phyloP scores from a whole-genome alignment of 441 rosid species.

The Adansonia grandidieri region DNA sequence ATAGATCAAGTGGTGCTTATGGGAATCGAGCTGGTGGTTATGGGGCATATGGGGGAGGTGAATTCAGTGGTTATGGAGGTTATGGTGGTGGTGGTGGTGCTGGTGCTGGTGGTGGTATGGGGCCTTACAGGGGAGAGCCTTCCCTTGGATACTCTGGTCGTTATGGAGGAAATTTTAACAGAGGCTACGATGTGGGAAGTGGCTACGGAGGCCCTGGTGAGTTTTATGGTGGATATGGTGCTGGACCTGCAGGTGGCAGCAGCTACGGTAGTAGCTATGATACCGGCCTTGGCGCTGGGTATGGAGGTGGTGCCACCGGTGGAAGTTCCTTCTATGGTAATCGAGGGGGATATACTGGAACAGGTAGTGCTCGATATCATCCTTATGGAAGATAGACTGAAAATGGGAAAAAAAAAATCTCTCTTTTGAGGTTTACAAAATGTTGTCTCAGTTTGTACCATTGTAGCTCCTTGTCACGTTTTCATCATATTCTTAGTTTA shows the following conservation, averaged over 20 bases:
- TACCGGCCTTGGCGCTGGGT: slow-evolving; percentile 54
- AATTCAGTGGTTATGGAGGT: slow-evolving; percentile 66
- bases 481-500: not conserved
- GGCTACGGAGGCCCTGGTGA: slow-evolving; percentile 51
- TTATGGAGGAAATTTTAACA: slow-evolving; percentile 70
- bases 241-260: slow-evolving; percentile 35
- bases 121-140: slow-evolving; percentile 79
- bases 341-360: slow-evolving; percentile 77
- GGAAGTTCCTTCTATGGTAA: slow-evolving; percentile 59
- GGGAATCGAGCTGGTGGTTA: slow-evolving; percentile 70
- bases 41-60: slow-evolving; percentile 69
- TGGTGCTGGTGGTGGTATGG: slow-evolving; percentile 54
- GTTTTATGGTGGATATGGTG: slow-evolving; percentile 57
- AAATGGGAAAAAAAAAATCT: not conserved
- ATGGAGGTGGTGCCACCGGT: slow-evolving; percentile 54
- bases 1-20: slow-evolving; percentile 70
- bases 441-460: slow-evolving; percentile 30
- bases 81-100: slow-evolving; percentile 67
- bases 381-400: slow-evolving; percentile 80
- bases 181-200: slow-evolving; percentile 77
- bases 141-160: slow-evolving; percentile 81
- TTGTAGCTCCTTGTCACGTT: slow-evolving; percentile 23
- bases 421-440: not conserved
- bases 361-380: slow-evolving; percentile 79
- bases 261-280: slow-evolving; percentile 58